Conservation (phyloP, 2,329 filamentous ascomycete species). For the Juglanconis juglandina region DNA sequence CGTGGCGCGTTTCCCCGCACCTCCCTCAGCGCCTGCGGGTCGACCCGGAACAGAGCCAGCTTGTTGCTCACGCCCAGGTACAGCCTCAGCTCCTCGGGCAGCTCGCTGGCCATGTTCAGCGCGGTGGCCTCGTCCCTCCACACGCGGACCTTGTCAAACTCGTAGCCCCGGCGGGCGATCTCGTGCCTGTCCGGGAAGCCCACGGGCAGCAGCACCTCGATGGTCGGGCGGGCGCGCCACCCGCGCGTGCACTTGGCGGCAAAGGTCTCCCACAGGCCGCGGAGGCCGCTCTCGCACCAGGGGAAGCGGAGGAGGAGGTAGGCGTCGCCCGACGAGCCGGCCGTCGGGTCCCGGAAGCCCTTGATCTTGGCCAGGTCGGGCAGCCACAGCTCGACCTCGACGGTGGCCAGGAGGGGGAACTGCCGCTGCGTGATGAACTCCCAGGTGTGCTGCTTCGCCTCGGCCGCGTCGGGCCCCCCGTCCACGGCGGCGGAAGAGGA, state of each 20-base stretch:
- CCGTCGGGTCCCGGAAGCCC: slow-evolving; percentile 43
- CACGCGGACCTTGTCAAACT: slow-evolving; percentile 58
- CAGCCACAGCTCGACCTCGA: slow-evolving; percentile 66
- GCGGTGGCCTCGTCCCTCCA: slow-evolving; percentile 58
- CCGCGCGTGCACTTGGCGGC: slow-evolving; percentile 51
- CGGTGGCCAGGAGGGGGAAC: slow-evolving; percentile 66
- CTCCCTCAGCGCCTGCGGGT: slow-evolving; percentile 53
- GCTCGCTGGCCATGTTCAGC: slow-evolving; percentile 55
- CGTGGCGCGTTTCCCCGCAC: slow-evolving; percentile 60
- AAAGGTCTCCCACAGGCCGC: slow-evolving; percentile 41
- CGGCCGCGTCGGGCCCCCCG: slow-evolving; percentile 32
- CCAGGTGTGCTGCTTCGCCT: slow-evolving; percentile 53
- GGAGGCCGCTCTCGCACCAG: slow-evolving; percentile 48
- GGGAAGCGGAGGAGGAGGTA: slow-evolving; percentile 68
- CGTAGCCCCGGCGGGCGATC: slow-evolving; percentile 57
- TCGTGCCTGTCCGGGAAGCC: slow-evolving; percentile 56
- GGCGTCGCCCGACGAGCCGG: slow-evolving; percentile 44
- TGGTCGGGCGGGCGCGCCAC: slow-evolving; percentile 50
- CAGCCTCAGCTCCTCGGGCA: slow-evolving; percentile 59
- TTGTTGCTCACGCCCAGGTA: slow-evolving; percentile 66
- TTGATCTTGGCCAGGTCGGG: slow-evolving; percentile 58
- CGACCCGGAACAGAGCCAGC: slow-evolving; percentile 66
- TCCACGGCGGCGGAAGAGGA: slow-evolving; percentile 20
- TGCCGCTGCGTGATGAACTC: slow-evolving; percentile 68
- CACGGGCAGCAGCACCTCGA: slow-evolving; percentile 65